Evolutionary conservation across 768 basidiomycete species (phyloP).

Genomic region (Russula earlei): DNA sequence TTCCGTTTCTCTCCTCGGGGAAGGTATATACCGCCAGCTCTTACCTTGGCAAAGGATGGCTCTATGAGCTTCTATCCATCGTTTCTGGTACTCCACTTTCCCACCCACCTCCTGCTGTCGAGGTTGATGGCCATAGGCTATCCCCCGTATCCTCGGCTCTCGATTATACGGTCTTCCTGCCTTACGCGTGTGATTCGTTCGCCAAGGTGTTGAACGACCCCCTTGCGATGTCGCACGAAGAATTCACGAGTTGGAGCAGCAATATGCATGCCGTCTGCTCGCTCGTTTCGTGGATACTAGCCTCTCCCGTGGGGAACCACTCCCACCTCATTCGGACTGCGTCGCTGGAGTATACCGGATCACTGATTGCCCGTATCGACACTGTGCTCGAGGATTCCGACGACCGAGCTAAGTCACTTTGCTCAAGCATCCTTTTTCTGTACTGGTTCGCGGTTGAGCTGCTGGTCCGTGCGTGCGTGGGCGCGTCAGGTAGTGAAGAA

Average conservation of each 20-base stretch:
- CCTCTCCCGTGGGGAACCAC: background rate
- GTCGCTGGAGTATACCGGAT: conserved; percentile 9
- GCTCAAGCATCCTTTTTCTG: background rate
- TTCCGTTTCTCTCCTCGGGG: conserved; percentile 42
- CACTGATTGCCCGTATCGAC: conserved; percentile 14
- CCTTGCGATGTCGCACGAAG: conserved; percentile 35
- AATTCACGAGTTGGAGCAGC: conserved; percentile 32
- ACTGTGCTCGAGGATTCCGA: background rate
- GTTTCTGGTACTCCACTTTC: conserved; percentile 25
- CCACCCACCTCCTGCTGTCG: conserved; percentile 26
- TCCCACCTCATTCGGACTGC: conserved; percentile 11
- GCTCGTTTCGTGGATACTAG: conserved; percentile 12
- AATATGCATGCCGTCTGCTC: conserved; percentile 30
- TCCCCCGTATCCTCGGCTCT: conserved; percentile 34
- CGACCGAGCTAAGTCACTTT: background rate
- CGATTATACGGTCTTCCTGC: conserved; percentile 29
- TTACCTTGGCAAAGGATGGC: conserved; percentile 51
- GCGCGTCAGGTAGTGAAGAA: background rate
- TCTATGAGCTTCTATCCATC: conserved; percentile 45
- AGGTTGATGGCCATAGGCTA: conserved; percentile 35
- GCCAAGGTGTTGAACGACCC: conserved; percentile 33
- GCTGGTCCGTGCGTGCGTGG: conserved; percentile 6
- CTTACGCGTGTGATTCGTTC: conserved; percentile 15
- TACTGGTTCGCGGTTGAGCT: conserved; percentile 18
- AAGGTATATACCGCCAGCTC: conserved; percentile 41